Evolutionary conservation across 768 basidiomycete genomes (phyloP), one percentile per base, ranked within the genome.

Genomic region (Trametes gibbosa): DNA sequence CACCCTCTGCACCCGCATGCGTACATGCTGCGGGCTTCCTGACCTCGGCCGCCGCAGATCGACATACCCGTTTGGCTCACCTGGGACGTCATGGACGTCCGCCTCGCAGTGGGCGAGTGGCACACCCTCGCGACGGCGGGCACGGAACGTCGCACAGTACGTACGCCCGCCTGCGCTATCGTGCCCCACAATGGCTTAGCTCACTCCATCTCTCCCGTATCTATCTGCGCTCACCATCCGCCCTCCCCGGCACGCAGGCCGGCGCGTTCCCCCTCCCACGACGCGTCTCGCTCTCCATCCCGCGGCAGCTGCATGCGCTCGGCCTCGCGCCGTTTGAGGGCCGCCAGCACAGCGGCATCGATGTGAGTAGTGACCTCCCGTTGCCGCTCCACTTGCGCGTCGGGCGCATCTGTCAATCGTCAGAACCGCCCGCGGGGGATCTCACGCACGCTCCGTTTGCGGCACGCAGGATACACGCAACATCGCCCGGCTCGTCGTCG

Each of bases 261-360:
- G 48, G 53, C 14, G 55, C 61, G 40, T 63, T 63, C 54, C 59
- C 61, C 14, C 49, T 69, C 59, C 63, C 69, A 9, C 62, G 64
- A 42, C 68, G 73, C 24, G 60, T 67, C 32, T 72, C 75, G 32
- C 73, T 92, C 56, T 90, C 89, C 61, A 87, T 96, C 54, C 71
- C 84, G 37, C 81, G 81, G n/a, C 92, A 95, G 71, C 77, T 97
- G 47, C 78, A 79, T 35, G 78, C 79, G n/a, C 83, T 98, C 42
- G 81, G 80, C 10, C 74, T 98, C 46, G 79, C 82, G 5, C 77
- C 80, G 7, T 98, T 98, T 69, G 76, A 87, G 71, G 95, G 96
- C 21, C 83, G 90, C 65, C 79, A 84, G 55, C 96, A 98, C 73
- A 85, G 85, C 68, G 96, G 96, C 23, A 89, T 96, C 35, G 93